Base-by-base conservation (phyloP, 148 eudicot genomes). In the Vaccinium macrocarpon region DNA sequence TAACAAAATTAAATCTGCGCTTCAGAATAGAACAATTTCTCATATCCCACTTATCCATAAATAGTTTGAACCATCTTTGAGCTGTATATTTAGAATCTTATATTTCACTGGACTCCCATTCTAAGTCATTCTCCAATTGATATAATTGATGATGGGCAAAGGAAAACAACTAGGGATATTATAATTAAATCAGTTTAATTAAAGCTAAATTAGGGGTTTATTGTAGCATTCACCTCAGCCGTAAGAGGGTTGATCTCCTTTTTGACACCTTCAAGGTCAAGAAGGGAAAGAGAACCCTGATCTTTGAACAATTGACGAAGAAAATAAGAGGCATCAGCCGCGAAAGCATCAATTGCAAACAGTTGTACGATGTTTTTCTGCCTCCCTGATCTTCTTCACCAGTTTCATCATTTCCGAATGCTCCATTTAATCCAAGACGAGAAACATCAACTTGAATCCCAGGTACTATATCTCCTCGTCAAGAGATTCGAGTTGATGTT, bases 121-220 rank as follows among this genome's bases (percentile, higher is more conserved):
- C 46, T 57, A 57, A 57, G 62, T 57, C 4, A 16, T 18, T 57
- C 21, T 56, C 6, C 19, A 21, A 57, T 18, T 57, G 62, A 18
- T 56, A 57, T 16, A 57, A 57, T 5, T 57, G 18, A 1, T 16
- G 8, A 8, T 16, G 21, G 0, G 73, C 91, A 95, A 51, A 8
- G 53, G 12, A 51, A 51, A 51, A 11, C 53, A 8, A 51, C 6
- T 51, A 8, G 8, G 53, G 53, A 8, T 51, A 7, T 51, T 42
- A 42, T 42, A 42, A 51, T 11, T 11, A 51, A 51, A 51, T n/a
- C 53, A 51, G 12, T 51, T 9, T 12, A 51, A 51, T 51, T 51
- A 8, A 51, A 8, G 53, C 53, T 11, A 51, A 51, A 51, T 51
- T 51, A 51, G 12, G 53, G 53, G 53, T 51, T 51, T 51, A 9